Conservation (phyloP, 1,284 basidiomycete species). For the Phellinidium pouzarii region DNA sequence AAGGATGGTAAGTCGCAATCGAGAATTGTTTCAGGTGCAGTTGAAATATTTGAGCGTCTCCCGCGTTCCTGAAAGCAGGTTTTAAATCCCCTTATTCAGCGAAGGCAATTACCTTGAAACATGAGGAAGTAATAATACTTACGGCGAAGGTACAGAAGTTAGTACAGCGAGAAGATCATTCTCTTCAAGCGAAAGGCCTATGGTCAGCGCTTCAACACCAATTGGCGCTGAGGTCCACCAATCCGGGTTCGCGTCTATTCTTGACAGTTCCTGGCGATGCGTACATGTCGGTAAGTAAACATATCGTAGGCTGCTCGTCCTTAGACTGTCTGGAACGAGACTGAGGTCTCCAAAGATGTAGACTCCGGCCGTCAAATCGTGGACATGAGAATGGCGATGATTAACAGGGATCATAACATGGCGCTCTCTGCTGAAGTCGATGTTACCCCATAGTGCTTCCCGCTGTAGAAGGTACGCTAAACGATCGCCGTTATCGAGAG, state of each 20-base stretch:
- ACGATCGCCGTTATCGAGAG: conserved; percentile 5
- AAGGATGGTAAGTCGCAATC: conserved; percentile 35
- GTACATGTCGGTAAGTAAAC: conserved; percentile 12
- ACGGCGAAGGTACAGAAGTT: conserved; percentile 8
- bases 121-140: too few relatives aligned
- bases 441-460: conserved; percentile 11
- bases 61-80: conserved; percentile 19
- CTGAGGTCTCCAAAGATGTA: conserved; percentile 17
- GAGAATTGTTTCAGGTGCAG: conserved; percentile 27
- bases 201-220: conserved; percentile 27
- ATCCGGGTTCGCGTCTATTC: not conserved
- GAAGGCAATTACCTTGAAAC: conserved; percentile 20
- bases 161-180: conserved; percentile 40
- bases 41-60: conserved; percentile 24
- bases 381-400: conserved; percentile 14
- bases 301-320: conserved; percentile 12
- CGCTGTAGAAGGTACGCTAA: conserved; percentile 4
- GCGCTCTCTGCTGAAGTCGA: conserved; percentile 4
- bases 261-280: not conserved
- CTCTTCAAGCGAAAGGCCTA: conserved; percentile 40
- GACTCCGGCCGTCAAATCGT: conserved; percentile 8
- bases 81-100: not conserved
- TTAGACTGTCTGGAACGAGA: conserved; percentile 8
- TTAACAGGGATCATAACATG: conserved; percentile 7
- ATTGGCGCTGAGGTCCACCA: conserved; percentile 10